phyloP scores from a whole-genome alignment of 768 basidiomycete genomes.

The Tulasnella sp. region DNA sequence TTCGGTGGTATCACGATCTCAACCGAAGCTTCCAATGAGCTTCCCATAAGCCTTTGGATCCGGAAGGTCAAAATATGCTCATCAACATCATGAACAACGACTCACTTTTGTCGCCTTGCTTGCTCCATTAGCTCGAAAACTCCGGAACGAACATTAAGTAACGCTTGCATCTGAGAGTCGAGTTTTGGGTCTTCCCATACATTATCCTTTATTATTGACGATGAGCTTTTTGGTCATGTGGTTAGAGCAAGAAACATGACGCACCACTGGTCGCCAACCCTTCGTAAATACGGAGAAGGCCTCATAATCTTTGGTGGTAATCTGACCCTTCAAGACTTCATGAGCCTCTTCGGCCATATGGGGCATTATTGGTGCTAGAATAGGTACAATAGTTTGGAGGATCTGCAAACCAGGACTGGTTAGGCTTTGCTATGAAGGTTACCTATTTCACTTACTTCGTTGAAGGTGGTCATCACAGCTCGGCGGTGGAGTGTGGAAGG shows the following conservation, averaged over 20 bases:
- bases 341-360: constrained; percentile 86
- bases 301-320: constrained; percentile 22
- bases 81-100: not conserved
- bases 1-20: constrained; percentile 40
- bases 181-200: constrained; percentile 52
- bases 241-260: constrained; percentile 20
- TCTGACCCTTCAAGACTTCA: constrained; percentile 23
- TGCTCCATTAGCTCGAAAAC: constrained; percentile 61
- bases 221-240: constrained; percentile 1
- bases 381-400: constrained; percentile 48
- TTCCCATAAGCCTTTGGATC: constrained; percentile 45
- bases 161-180: constrained; percentile 46
- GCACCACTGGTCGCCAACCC: constrained; percentile 57
- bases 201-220: constrained; percentile 30
- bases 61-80: not conserved
- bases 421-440: not conserved
- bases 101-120: constrained; percentile 63
- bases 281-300: constrained; percentile 53
- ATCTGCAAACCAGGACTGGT: constrained; percentile 31
- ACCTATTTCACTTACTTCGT: constrained; percentile 36
- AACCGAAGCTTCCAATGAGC: constrained; percentile 65
- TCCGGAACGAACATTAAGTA: constrained; percentile 46
- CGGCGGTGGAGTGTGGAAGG: constrained; percentile 40
- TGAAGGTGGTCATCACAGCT: constrained; percentile 55
- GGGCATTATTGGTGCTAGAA: constrained; percentile 77